Conservation (phyloP, 2,329 filamentous ascomycete species). For the Aspergillus sp. region DNA sequence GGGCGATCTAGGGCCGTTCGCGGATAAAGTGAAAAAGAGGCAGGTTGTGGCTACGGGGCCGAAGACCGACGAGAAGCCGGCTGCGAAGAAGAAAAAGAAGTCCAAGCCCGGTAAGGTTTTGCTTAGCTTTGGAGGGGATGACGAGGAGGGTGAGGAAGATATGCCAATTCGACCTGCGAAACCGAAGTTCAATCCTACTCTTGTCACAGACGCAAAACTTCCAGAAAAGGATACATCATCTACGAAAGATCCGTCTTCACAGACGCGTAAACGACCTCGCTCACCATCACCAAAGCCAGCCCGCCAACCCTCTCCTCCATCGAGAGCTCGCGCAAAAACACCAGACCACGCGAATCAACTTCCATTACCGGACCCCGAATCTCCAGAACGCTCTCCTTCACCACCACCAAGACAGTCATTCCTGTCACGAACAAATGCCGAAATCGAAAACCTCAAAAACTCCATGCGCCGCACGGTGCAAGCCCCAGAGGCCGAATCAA, state of each 20-base stretch:
- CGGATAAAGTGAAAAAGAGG: slow-evolving; percentile 46
- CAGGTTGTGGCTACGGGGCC: slow-evolving; percentile 32
- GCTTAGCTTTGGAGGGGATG: slow-evolving; percentile 49
- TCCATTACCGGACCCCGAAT: slow-evolving; percentile 46
- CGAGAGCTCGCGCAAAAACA: slow-evolving; percentile 34
- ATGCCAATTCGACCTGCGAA: slow-evolving; percentile 41
- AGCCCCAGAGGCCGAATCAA: slow-evolving; percentile 31
- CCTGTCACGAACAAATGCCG: slow-evolving; percentile 44
- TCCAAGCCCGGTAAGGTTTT: slow-evolving; percentile 41
- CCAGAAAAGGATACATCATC: slow-evolving; percentile 11
- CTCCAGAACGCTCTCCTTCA: slow-evolving; percentile 32
- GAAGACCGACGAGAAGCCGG: slow-evolving; percentile 28
- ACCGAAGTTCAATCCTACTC: slow-evolving; percentile 49
- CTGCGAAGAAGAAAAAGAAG: slow-evolving; percentile 44
- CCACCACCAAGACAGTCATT: slow-evolving; percentile 36
- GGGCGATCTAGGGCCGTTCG: slow-evolving; percentile 45
- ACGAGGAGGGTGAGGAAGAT: slow-evolving; percentile 42
- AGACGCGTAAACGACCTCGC: slow-evolving; percentile 30
- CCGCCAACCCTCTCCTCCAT: slow-evolving; percentile 13
- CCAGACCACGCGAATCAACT: slow-evolving; percentile 46
- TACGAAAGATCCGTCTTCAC: slow-evolving; percentile 13
- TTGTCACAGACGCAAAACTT: slow-evolving; percentile 38
- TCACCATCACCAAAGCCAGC: slow-evolving; percentile 34
- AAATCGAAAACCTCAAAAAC: slow-evolving; percentile 46
- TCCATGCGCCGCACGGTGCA: slow-evolving; percentile 48